Evolutionary conservation across 1,284 basidiomycete genomes (phyloP).

Genomic region (Tilletia setariae): DNA sequence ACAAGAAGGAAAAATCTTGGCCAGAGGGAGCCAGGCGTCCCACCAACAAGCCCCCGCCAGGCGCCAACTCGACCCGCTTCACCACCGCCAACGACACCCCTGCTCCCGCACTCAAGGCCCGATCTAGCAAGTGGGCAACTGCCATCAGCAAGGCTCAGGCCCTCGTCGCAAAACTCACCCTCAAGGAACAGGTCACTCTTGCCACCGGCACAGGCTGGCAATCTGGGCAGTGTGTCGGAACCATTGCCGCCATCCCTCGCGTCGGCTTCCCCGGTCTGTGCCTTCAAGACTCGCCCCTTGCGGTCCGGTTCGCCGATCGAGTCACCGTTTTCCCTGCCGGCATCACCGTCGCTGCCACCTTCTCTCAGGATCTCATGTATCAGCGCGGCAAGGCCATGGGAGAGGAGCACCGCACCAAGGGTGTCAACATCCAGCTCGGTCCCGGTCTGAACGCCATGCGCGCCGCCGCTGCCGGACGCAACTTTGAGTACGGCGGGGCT

Average conservation of each 20-base stretch:
- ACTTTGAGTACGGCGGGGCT: slow-evolving; percentile 55
- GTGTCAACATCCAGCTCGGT: slow-evolving; percentile 69
- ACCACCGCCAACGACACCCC: slow-evolving; percentile 24
- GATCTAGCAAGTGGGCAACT: slow-evolving; percentile 61
- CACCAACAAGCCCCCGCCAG: background rate
- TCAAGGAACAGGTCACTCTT: slow-evolving; percentile 58
- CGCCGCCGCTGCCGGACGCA: slow-evolving; percentile 63
- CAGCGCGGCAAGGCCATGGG: slow-evolving; percentile 72
- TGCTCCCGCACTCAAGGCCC: slow-evolving; percentile 14
- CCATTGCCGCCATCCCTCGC: slow-evolving; percentile 58
- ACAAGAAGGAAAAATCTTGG: background rate
- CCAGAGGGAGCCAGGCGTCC: slow-evolving; percentile 1
- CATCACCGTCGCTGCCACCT: slow-evolving; percentile 70
- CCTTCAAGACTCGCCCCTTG: slow-evolving; percentile 61
- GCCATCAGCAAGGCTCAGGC: slow-evolving; percentile 60
- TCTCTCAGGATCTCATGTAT: slow-evolving; percentile 69
- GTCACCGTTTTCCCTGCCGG: slow-evolving; percentile 66
- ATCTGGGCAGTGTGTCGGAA: slow-evolving; percentile 42
- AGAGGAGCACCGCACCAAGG: slow-evolving; percentile 72
- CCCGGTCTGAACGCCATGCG: slow-evolving; percentile 52
- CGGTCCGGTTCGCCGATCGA: slow-evolving; percentile 59
- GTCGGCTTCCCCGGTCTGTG: slow-evolving; percentile 69
- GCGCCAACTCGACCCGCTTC: slow-evolving; percentile 13
- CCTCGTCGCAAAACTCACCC: slow-evolving; percentile 54
- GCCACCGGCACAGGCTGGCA: slow-evolving; percentile 53